Evolutionary conservation across 2,329 filamentous ascomycete species (phyloP).

Genomic region (Trichophyton benhamiae): DNA sequence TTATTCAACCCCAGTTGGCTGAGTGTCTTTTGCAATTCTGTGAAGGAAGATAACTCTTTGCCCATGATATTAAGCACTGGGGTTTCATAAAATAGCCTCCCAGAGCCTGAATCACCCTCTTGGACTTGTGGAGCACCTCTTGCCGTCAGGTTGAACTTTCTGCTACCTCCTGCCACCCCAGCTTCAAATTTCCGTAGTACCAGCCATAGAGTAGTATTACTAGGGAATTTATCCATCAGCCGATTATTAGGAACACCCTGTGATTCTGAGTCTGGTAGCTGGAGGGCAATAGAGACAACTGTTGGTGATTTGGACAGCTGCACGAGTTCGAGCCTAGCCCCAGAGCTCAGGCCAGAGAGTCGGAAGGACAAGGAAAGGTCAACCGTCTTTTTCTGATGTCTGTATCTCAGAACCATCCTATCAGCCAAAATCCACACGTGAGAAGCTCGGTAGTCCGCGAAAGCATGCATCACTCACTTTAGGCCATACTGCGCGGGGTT

Average conservation of each 20-base stretch:
- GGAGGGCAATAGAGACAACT: conserved; percentile 76
- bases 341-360: conserved; percentile 66
- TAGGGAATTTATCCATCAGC: conserved; percentile 73
- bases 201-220: conserved; percentile 78
- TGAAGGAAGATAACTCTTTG: conserved; percentile 61
- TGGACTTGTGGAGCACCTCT: conserved; percentile 56
- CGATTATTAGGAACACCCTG: conserved; percentile 51
- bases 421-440: neutral
- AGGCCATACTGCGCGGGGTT: conserved; percentile 62
- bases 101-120: conserved; percentile 45
- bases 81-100: conserved; percentile 76
- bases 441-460: neutral
- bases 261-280: conserved; percentile 62
- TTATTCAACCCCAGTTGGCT: conserved; percentile 76
- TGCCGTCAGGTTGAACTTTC: conserved; percentile 68
- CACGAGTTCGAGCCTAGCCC: conserved; percentile 86
- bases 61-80: conserved; percentile 77
- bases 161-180: conserved; percentile 48
- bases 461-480: conserved; percentile 46
- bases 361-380: conserved; percentile 78
- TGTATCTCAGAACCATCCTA: conserved; percentile 23
- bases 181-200: conserved; percentile 83
- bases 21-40: conserved; percentile 78
- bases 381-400: conserved; percentile 70
- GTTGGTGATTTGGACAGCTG: conserved; percentile 74